phyloP scores from a whole-genome alignment of 345 rosid genomes.

The Euphorbia tirucalli region DNA sequence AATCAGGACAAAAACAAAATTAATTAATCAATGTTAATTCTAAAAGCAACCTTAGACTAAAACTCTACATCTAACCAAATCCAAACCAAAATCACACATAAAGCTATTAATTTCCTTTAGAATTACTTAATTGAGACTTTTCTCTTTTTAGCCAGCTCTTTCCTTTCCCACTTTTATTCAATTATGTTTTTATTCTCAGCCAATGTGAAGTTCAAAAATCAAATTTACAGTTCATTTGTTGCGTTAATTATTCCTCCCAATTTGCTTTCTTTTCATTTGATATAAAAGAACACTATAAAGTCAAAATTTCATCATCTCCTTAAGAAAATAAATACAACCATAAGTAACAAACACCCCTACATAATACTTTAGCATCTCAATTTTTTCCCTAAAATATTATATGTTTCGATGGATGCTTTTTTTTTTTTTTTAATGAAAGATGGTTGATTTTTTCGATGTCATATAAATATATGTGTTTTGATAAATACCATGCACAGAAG shows the following conservation, averaged over 20 bases:
- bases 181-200: not conserved
- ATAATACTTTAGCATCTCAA: no score
- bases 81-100: not conserved
- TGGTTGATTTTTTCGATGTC: no score
- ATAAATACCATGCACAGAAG: no score
- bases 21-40: not conserved
- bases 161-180: not conserved
- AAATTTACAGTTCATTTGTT: not conserved
- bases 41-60: not conserved
- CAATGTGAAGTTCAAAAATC: slow-evolving; percentile 2
- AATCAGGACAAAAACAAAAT: not conserved
- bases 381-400: no score
- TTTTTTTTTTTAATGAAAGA: no score
- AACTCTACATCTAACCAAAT: not conserved
- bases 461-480: no score
- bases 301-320: no score
- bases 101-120: slow-evolving; percentile 4
- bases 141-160: slow-evolving; percentile 2
- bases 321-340: no score
- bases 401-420: no score
- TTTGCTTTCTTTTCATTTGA: no score
- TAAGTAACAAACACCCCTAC: no score
- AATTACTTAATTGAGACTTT: not conserved
- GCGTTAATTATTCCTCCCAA: not conserved
- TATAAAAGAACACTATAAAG: no score